Evolutionary conservation across 495 filamentous ascomycete genomes (phyloP).

Genomic region (Lasiosphaeris hirsuta): DNA sequence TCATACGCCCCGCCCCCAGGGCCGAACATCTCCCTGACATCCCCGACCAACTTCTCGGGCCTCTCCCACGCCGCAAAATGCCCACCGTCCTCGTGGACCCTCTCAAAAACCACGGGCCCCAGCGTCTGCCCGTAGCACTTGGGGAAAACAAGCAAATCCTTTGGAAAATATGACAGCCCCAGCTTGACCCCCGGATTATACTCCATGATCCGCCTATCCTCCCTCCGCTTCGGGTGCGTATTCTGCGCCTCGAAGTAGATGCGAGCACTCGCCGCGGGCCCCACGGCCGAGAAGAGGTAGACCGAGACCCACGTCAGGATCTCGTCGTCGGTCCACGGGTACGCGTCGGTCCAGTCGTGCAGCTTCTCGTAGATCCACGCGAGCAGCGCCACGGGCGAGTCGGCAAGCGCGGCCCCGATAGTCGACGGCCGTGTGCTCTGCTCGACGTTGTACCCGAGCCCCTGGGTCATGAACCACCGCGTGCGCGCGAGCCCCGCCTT

Average conservation of each 20-base stretch:
- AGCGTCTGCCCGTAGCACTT: conserved; percentile 46
- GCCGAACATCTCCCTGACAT: conserved; percentile 57
- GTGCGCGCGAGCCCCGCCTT: conserved; percentile 44
- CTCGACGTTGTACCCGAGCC: conserved; percentile 53
- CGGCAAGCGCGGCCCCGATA: conserved; percentile 52
- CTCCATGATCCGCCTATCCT: conserved; percentile 9
- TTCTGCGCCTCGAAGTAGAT: conserved; percentile 59
- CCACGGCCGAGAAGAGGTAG: conserved; percentile 57
- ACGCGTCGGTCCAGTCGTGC: conserved; percentile 63
- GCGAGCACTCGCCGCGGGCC: conserved; percentile 51
- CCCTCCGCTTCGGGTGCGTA: conserved; percentile 1
- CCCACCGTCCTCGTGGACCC: conserved; percentile 51
- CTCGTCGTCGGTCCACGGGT: conserved; percentile 67
- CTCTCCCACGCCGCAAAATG: conserved; percentile 63
- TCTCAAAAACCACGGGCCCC: conserved; percentile 55
- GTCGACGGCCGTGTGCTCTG: conserved; percentile 65
- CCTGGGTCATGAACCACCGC: conserved; percentile 49
- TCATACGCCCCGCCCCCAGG: conserved; percentile 23
- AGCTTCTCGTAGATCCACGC: conserved; percentile 71
- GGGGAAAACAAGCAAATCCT: conserved; percentile 51
- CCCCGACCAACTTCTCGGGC: conserved; percentile 51
- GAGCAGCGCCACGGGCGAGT: conserved; percentile 59
- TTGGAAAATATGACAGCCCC: conserved; percentile 51
- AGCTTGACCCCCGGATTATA: conserved; percentile 45
- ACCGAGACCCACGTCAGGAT: conserved; percentile 63